Percentiles rank a stretch among this genome's conserved stretches.
Evolutionary conservation across 2,329 filamentous ascomycete species (phyloP).

Genomic region (Neonectria magnoliae): DNA sequence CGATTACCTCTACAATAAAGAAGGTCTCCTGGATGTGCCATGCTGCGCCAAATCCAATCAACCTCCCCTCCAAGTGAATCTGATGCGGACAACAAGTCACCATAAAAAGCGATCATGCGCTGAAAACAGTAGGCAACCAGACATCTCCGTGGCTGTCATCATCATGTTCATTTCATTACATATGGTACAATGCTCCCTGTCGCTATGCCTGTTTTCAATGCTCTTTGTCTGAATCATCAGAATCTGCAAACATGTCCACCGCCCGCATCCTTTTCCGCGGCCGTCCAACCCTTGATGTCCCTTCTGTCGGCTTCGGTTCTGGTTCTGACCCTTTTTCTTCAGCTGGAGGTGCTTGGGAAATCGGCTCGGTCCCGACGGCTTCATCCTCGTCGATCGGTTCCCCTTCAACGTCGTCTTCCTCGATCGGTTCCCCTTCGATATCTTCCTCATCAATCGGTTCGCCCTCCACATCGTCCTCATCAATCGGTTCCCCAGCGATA

Average conservation of each 20-base stretch:
- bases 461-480: constrained; percentile 61
- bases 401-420: constrained; percentile 59
- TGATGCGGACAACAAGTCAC: background rate
- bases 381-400: constrained; percentile 59
- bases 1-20: background rate
- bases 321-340: constrained; percentile 27
- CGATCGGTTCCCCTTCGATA: constrained; percentile 55
- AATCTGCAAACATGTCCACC: constrained; percentile 89
- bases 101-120: background rate
- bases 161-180: background rate
- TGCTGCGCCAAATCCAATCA: background rate
- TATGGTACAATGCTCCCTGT: background rate
- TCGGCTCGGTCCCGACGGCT: constrained; percentile 40
- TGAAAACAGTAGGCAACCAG: no score
- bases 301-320: constrained; percentile 18
- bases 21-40: background rate
- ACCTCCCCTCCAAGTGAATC: background rate
- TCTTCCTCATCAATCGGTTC: constrained; percentile 59
- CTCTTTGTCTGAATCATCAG: constrained; percentile 59
- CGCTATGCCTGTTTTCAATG: constrained; percentile 18
- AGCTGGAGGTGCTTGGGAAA: constrained; percentile 32
- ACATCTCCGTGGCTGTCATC: background rate
- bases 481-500: constrained; percentile 50
- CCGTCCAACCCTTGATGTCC: constrained; percentile 37
- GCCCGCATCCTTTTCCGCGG: constrained; percentile 75